A percentile compares a stretch with the other conserved stretches of the same genome.
These are phyloP conservation scores for Grammothele lineata DNA, from an alignment of 768 basidiomycete species.

Conservation along the genomic window DNA sequence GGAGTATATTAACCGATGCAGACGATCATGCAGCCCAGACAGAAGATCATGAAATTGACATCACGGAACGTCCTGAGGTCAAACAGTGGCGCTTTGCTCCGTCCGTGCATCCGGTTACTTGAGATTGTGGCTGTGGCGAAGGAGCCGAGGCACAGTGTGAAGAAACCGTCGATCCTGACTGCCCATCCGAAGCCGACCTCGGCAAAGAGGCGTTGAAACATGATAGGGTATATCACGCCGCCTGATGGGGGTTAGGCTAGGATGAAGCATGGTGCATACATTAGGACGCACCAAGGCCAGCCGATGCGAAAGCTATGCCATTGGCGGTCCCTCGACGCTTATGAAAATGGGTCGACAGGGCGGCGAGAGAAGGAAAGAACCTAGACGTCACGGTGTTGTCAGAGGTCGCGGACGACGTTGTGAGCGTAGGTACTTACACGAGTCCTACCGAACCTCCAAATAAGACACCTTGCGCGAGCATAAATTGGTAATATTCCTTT, in stretches of 20 bases:
- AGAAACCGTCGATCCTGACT: conserved; percentile 51
- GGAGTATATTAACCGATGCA: conserved; percentile 44
- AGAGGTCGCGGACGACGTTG: conserved; percentile 58
- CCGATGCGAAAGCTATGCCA: background rate
- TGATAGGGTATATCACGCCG: conserved; percentile 65
- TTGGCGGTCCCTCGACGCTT: background rate
- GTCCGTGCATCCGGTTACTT: conserved; percentile 18
- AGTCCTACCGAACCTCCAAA: conserved; percentile 63
- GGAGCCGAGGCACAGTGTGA: conserved; percentile 45
- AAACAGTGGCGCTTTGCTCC: conserved; percentile 17
- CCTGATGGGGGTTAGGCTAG: conserved; percentile 22
- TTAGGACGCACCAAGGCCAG: no score
- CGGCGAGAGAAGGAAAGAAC: conserved; percentile 43
- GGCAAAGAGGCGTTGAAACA: conserved; percentile 54
- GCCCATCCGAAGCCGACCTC: conserved; percentile 59
- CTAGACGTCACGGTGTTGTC: conserved; percentile 61
- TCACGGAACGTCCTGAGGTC: conserved; percentile 38
- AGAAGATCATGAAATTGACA: conserved; percentile 48
- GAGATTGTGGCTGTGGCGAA: conserved; percentile 40
- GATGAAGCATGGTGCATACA: conserved; percentile 3
- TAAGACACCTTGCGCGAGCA: conserved; percentile 57
- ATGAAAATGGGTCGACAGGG: background rate
- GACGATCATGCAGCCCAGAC: conserved; percentile 50
- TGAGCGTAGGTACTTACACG: conserved; percentile 44
- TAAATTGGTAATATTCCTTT: conserved; percentile 51